Base-by-base conservation (phyloP, 2,329 filamentous ascomycete species). In the Fusarium miscanthi region DNA sequence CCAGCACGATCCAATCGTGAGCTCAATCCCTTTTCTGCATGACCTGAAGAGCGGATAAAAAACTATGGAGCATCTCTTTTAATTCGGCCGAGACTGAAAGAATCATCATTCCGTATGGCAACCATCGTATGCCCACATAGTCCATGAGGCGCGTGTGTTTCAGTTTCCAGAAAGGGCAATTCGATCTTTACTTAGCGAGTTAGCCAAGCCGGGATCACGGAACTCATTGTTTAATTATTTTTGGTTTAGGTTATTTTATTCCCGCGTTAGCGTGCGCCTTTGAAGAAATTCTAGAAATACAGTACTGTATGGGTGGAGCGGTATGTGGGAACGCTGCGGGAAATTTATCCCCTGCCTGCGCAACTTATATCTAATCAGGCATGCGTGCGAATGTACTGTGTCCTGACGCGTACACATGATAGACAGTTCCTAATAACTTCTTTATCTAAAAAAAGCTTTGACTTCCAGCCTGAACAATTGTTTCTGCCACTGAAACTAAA, bases 131-230 rank as follows among this genome's bases (percentile, higher is more conserved):
- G 8, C 33, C n/a, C 35, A 23, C 25, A 37, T n/a, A 23, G 27
- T 43, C 52, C 31, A 33, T 37, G 23, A 54, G 51, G 30, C 53
- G 35, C 8, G 48, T 30, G 30, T 46, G 65, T 69, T 70, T 69
- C 53, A 48, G 31, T 42, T 41, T 43, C 53, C 43, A 52, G 23
- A 27, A 33, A 25, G 17, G 31, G 59, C 57, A 30, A 49, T 61
- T 63, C 59, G 66, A 64, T 57, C 43, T 64, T 37, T 41, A 23
- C 43, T 38, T 62, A 56, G 48, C 64, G 41, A 53, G 52, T 31
- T 33, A 49, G 74, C 74, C 74, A 75, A 76, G 72, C 66, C 72
- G 71, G 74, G 62, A 73, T 37, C 49, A 40, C 66, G 67, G 60
- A 62, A 61, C 41, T 59, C 27, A 25, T 58, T 54, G 63, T 40